Evolutionary conservation across 1,284 basidiomycete genomes (phyloP).

Genomic region (Ganoderma leucocontextum): DNA sequence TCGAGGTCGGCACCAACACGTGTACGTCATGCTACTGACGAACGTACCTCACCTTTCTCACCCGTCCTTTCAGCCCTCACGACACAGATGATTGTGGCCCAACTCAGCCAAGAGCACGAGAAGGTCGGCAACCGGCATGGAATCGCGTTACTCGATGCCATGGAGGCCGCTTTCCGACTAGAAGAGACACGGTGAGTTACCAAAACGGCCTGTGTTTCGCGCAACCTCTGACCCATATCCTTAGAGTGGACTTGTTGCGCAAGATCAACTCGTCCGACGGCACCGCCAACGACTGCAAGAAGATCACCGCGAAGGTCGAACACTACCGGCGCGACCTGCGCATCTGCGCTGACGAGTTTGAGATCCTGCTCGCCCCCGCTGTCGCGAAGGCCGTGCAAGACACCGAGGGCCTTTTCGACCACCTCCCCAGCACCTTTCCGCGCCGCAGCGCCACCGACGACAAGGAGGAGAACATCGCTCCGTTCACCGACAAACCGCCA

Average conservation of each 20-base stretch:
- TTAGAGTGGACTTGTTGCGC: not conserved
- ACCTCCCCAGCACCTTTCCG: no score
- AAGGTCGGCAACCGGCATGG: not conserved
- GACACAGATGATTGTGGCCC: not conserved
- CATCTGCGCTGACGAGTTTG: no score
- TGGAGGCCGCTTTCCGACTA: not conserved
- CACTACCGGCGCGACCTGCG: no score
- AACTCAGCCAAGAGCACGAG: not conserved
- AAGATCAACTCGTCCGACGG: not conserved
- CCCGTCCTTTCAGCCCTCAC: not conserved
- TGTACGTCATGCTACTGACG: not conserved
- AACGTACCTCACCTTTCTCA: no score
- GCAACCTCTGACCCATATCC: no score
- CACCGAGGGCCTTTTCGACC: no score
- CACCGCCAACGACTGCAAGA: not conserved
- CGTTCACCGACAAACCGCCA: not conserved
- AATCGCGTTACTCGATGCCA: not conserved
- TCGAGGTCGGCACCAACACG: not conserved
- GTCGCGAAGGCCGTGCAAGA: no score
- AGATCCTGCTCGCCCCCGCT: no score
- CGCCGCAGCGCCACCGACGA: no score
- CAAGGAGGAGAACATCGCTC: not conserved
- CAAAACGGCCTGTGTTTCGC: no score
- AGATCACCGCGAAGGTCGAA: no score
- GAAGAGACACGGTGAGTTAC: not conserved